These are phyloP conservation scores for Orbilia blumenaviensis DNA, from an alignment of 2,329 filamentous ascomycete species.

Conservation along the genomic window DNA sequence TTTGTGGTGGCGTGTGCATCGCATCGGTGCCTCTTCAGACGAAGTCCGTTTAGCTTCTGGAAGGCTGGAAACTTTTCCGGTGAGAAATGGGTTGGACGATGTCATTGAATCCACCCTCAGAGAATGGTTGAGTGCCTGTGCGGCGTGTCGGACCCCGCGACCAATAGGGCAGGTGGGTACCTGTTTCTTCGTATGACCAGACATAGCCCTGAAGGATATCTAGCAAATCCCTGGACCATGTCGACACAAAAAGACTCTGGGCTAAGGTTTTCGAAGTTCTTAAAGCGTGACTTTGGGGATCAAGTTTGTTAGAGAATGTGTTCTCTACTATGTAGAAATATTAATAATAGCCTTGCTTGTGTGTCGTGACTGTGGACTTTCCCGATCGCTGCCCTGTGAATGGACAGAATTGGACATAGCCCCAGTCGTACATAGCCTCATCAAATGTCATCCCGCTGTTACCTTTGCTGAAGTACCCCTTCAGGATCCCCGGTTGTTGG, in stretches of 20 bases:
- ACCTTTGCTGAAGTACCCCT: conserved; percentile 11
- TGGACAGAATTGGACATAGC: conserved; percentile 49
- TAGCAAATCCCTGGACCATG: conserved; percentile 40
- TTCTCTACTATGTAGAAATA: conserved; percentile 32
- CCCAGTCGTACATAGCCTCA: conserved; percentile 48
- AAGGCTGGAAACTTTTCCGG: conserved; percentile 21
- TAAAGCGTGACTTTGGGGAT: conserved; percentile 39
- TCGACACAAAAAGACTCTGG: conserved; percentile 40
- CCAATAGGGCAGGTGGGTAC: conserved; percentile 53
- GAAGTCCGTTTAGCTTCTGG: conserved; percentile 30
- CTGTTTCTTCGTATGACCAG: conserved; percentile 44
- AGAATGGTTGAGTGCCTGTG: conserved; percentile 11
- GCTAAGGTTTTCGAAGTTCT: conserved; percentile 15
- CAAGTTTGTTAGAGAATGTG: conserved; percentile 20
- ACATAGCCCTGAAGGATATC: conserved; percentile 45
- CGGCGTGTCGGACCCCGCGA: conserved; percentile 53
- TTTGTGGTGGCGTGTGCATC: conserved; percentile 38
- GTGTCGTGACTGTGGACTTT: conserved; percentile 46
- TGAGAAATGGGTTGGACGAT: conserved; percentile 5
- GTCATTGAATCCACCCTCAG: conserved; percentile 15
- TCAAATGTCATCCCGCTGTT: conserved; percentile 16
- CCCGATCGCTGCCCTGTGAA: conserved; percentile 47
- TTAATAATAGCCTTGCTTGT: conserved; percentile 22
- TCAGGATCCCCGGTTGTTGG: background rate
- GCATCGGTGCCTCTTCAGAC: conserved; percentile 9